Evolutionary conservation across 78 protist species (phyloP).

Genomic region (Trichosphaerium sp.): DNA sequence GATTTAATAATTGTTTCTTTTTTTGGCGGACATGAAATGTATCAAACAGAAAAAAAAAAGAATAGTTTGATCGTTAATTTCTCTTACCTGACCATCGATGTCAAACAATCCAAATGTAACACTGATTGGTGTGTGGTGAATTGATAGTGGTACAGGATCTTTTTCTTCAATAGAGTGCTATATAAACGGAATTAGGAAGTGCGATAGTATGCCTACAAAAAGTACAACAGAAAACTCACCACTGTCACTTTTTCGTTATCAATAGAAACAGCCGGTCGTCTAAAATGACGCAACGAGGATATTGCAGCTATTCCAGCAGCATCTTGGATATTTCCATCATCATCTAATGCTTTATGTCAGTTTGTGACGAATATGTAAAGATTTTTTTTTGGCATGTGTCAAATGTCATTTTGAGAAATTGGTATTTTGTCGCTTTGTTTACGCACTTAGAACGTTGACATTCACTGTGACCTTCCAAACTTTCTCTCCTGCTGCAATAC

Average conservation of each 20-base stretch:
- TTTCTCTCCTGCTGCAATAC: conserved; percentile 49
- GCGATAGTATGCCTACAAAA: neutral
- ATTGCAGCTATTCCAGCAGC: conserved; percentile 40
- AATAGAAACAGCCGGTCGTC: conserved; percentile 61
- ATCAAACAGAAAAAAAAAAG: neutral
- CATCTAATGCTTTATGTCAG: conserved; percentile 57
- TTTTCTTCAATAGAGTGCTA: conserved; percentile 47
- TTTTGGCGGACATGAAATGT: too few relatives aligned
- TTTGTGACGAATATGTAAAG: too few relatives aligned
- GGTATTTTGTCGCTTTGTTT: too few relatives aligned
- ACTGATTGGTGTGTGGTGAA: conserved; percentile 69
- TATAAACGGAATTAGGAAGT: neutral
- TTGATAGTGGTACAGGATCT: conserved; percentile 69
- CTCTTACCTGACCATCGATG: too few relatives aligned
- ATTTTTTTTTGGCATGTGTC: too few relatives aligned
- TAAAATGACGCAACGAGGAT: conserved; percentile 59
- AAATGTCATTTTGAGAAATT: too few relatives aligned
- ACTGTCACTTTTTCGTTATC: conserved; percentile 47
- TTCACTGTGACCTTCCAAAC: conserved; percentile 15
- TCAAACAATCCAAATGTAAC: conserved; percentile 62
- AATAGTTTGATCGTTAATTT: too few relatives aligned
- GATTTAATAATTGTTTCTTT: too few relatives aligned
- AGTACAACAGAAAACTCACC: conserved; percentile 1
- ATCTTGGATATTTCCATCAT: conserved; percentile 67
- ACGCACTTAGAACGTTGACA: neutral